Evolutionary conservation across 2,329 filamentous ascomycete genomes (phyloP).

Genomic region (Ophiosphaerella narmari): DNA sequence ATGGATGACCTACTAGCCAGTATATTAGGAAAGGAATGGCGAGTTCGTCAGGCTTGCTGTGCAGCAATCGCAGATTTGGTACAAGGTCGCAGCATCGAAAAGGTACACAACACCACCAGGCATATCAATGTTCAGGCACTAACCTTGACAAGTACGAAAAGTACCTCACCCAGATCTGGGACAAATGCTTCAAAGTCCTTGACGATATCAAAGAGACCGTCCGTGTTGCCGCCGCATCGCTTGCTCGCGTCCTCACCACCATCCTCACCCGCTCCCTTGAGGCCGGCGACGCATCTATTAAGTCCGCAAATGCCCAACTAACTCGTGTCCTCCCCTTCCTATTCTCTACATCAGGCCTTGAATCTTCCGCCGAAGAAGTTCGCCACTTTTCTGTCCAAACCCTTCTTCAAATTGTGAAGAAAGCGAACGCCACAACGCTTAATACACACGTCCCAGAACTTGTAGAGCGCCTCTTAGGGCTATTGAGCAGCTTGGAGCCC

Average conservation of each 20-base stretch:
- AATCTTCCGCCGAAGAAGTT: constrained; percentile 86
- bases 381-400: constrained; percentile 79
- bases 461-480: constrained; percentile 76
- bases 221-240: constrained; percentile 74
- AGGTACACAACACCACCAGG: constrained; percentile 27
- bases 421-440: constrained; percentile 74
- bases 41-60: constrained; percentile 89
- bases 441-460: constrained; percentile 81
- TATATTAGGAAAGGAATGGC: constrained; percentile 90
- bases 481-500: constrained; percentile 86
- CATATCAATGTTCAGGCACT: constrained; percentile 1
- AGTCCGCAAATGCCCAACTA: constrained; percentile 78
- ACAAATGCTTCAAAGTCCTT: constrained; percentile 82
- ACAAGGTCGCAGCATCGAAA: constrained; percentile 69
- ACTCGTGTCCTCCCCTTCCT: constrained; percentile 88
- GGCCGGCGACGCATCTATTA: constrained; percentile 68
- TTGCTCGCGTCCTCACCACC: constrained; percentile 84
- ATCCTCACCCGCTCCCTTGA: constrained; percentile 85
- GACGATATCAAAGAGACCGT: constrained; percentile 97
- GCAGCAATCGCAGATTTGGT: constrained; percentile 86
- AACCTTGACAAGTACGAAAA: constrained; percentile 67
- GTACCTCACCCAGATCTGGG: constrained; percentile 85
- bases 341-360: constrained; percentile 83
- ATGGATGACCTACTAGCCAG: constrained; percentile 84
- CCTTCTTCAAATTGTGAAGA: constrained; percentile 87